Evolutionary conservation across 2,329 filamentous ascomycete genomes (phyloP).

Genomic region (Chrysoporthe deuterocubensis): DNA sequence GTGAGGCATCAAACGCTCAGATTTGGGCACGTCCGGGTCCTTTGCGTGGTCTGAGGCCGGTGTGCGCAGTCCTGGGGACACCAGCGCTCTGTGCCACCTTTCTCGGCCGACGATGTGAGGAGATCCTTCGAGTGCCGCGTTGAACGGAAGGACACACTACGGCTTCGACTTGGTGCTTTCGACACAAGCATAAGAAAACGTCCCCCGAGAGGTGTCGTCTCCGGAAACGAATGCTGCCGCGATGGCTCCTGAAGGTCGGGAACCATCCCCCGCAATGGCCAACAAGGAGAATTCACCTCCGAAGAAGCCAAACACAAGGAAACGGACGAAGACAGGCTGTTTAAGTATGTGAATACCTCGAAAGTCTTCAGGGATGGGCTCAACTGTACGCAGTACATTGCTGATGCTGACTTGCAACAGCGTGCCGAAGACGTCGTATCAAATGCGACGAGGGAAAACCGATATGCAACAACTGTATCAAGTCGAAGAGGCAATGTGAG

Average conservation of each 20-base stretch:
- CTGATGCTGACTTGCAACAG: slow-evolving; percentile 47
- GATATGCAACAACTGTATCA: slow-evolving; percentile 82
- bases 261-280: slow-evolving; percentile 40
- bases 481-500: slow-evolving; percentile 82
- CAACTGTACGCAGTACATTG: neutral
- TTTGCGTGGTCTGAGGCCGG: slow-evolving; percentile 2
- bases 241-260: slow-evolving; percentile 29
- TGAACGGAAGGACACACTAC: neutral
- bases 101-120: slow-evolving; percentile 21
- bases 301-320: slow-evolving; percentile 58
- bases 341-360: slow-evolving; percentile 64
- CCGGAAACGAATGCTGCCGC: slow-evolving; percentile 13
- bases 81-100: slow-evolving; percentile 4
- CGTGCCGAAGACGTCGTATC: slow-evolving; percentile 91
- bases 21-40: slow-evolving; percentile 10
- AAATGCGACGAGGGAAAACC: slow-evolving; percentile 94
- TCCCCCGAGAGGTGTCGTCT: neutral
- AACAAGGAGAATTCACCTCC: slow-evolving; percentile 47
- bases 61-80: slow-evolving; percentile 12
- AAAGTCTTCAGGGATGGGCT: neutral
- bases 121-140: neutral
- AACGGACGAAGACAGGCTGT: slow-evolving; percentile 90
- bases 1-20: neutral
- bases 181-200: neutral
- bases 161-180: neutral